Conservation (phyloP, 2,329 filamentous ascomycete genomes). For the Xenoacremonium recifei region DNA sequence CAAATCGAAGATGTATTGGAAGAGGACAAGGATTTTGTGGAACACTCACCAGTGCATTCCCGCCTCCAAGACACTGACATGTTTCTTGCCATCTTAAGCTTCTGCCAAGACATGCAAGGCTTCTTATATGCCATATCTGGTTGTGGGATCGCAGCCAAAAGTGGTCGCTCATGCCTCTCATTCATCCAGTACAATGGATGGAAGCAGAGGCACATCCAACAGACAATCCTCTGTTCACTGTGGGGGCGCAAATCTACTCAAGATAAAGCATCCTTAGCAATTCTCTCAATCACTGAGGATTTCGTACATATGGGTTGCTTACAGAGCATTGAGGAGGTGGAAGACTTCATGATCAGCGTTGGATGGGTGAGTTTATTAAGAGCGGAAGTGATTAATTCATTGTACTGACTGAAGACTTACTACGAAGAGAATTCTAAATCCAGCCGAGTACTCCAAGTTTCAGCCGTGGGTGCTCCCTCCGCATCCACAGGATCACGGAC, state of each 20-base stretch:
- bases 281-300: constrained; percentile 3
- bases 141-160: not conserved
- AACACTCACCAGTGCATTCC: too few relatives aligned
- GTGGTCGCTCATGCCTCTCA: rapidly evolving
- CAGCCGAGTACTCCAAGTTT: not conserved
- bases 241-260: rapidly evolving
- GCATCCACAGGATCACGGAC: not conserved
- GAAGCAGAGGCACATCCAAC: not conserved
- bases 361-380: constrained; percentile 6
- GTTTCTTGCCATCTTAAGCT: not conserved
- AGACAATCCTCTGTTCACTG: rapidly evolving
- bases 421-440: not conserved
- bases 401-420: not conserved
- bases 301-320: constrained; percentile 14
- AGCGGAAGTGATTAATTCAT: not conserved
- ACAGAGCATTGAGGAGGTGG: constrained; percentile 7
- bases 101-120: not conserved
- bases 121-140: constrained; percentile 6
- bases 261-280: constrained; percentile 1
- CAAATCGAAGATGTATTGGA: too few relatives aligned
- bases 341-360: constrained; percentile 7
- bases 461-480: not conserved
- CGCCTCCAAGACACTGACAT: constrained; percentile 1
- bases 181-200: not conserved
- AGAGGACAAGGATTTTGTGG: too few relatives aligned